phyloP scores from a whole-genome alignment of 495 filamentous ascomycete genomes.

The Astrothelium subdiscretum region DNA sequence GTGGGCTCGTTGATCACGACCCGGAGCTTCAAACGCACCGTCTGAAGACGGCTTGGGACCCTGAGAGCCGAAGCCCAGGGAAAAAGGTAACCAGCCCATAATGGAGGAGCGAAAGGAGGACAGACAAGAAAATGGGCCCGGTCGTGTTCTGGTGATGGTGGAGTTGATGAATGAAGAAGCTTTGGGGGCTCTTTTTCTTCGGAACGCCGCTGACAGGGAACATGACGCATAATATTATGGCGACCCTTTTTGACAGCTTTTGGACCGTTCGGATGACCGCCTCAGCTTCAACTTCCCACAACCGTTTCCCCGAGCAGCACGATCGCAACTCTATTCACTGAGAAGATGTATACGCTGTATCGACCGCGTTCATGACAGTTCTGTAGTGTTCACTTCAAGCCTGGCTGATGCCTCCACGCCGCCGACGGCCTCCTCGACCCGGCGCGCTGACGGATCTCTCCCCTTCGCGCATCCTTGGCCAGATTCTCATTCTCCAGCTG shows the following conservation, averaged over 20 bases:
- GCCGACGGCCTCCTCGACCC: constrained; percentile 64
- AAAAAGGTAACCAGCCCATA: constrained; percentile 21
- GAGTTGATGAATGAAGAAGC: background rate
- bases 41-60: constrained; percentile 41
- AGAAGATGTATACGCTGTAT: background rate
- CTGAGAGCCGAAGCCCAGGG: constrained; percentile 32
- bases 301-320: background rate
- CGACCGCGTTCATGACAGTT: background rate
- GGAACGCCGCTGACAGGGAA: background rate
- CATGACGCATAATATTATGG: background rate
- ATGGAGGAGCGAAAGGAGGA: background rate
- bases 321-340: background rate
- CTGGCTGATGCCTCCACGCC: constrained; percentile 36
- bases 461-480: constrained; percentile 71
- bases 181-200: background rate
- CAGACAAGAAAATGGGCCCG: background rate
- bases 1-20: constrained; percentile 57
- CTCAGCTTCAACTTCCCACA: background rate
- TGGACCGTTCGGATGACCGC: background rate
- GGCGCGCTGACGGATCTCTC: constrained; percentile 72
- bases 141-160: background rate
- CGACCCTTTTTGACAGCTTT: background rate
- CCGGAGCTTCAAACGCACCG: constrained; percentile 60
- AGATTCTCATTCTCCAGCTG: constrained; percentile 76
- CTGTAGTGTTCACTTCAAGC: background rate